Conservation (phyloP, 2,329 filamentous ascomycete genomes). For the Cladosporium halotolerans region DNA sequence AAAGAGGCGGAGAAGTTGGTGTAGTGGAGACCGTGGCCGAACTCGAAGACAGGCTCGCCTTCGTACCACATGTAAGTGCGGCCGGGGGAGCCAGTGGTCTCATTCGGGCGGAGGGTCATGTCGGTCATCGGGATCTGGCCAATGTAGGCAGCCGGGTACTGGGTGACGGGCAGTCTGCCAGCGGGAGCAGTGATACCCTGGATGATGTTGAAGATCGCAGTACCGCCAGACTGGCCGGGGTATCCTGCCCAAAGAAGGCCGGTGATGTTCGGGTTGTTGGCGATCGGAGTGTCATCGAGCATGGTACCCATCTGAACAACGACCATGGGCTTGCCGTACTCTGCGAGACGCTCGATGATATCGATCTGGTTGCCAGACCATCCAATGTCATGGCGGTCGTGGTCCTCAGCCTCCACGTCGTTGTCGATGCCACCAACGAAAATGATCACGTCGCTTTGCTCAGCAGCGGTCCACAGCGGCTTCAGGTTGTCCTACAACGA, state of each 20-base stretch:
- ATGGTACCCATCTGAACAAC: slow-evolving; percentile 49
- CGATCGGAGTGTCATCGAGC: slow-evolving; percentile 47
- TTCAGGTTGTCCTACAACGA: slow-evolving; percentile 21
- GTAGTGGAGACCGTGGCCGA: slow-evolving; percentile 54
- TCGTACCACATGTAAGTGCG: slow-evolving; percentile 56
- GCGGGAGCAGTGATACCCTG: slow-evolving; percentile 47
- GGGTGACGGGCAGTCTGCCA: slow-evolving; percentile 49
- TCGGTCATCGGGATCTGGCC: slow-evolving; percentile 48
- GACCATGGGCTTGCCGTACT: slow-evolving; percentile 44
- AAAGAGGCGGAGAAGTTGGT: slow-evolving; percentile 43
- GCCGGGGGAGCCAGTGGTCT: slow-evolving; percentile 39
- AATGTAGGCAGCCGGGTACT: slow-evolving; percentile 50
- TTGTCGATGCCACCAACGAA: slow-evolving; percentile 53
- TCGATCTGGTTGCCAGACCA: slow-evolving; percentile 50
- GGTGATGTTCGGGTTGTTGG: slow-evolving; percentile 43
- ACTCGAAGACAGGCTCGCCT: slow-evolving; percentile 45
- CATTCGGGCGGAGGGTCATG: slow-evolving; percentile 48
- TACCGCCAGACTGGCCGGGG: slow-evolving; percentile 54
- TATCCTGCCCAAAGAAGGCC: slow-evolving; percentile 54
- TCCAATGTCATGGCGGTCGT: slow-evolving; percentile 45
- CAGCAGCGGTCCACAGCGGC: slow-evolving; percentile 31
- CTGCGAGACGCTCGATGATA: slow-evolving; percentile 44
- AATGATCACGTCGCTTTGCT: slow-evolving; percentile 46
- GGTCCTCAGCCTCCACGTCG: slow-evolving; percentile 46
- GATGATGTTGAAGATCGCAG: slow-evolving; percentile 49